Base-by-base conservation (phyloP, 1,284 basidiomycete genomes). In the Agaricales sp. region DNA sequence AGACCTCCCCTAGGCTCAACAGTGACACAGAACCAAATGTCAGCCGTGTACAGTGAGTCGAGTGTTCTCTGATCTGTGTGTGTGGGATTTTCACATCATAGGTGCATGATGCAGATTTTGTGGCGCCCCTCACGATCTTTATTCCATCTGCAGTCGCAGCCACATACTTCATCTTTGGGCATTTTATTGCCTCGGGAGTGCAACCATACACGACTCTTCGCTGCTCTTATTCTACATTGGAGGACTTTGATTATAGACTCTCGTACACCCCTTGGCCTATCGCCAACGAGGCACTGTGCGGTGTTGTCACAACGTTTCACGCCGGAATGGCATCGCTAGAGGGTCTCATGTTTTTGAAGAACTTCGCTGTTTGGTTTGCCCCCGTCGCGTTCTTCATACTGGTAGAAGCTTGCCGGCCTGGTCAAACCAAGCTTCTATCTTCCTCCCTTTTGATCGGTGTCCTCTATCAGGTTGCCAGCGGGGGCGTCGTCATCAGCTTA, bases 401-500 rank as follows among this genome's bases (percentile, higher is more conserved):
- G 19, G 47, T 67, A 46, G 67, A 70, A 56, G 57, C 61, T 14
- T 57, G 56, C 21, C 59, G 65, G n/a, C 49, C 48, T 2, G 56
- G 58, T n/a, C 59, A 59, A 16, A 58, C 55, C 24, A 25, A 53
- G 24, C 45, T 61, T 20, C 57, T 70, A 44, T 62, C 60, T 4
- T 58, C 60, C 23, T 67, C 67, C 19, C 48, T 64, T 43, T 37
- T 67, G 35, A 57, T 65, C 35, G 64, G 64, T 13, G 54, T 66
- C 16, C 47, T 62, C 3, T 62, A 57, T 48, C 71, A 72, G 52
- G 46, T 60, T 22, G 51, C 61, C 22, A 62, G 65, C n/a, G 57
- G 65, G 46, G 75, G 66, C 4, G 53, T 65, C 43, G 56, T 62
- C 25, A 61, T 67, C 47, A 67, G 74, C 11, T 25, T 72, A 4